A percentile compares a stretch with the other conserved stretches of the same genome.
Evolutionary conservation across 2,329 filamentous ascomycete genomes (phyloP).

Genomic region (Venturia carpophila): DNA sequence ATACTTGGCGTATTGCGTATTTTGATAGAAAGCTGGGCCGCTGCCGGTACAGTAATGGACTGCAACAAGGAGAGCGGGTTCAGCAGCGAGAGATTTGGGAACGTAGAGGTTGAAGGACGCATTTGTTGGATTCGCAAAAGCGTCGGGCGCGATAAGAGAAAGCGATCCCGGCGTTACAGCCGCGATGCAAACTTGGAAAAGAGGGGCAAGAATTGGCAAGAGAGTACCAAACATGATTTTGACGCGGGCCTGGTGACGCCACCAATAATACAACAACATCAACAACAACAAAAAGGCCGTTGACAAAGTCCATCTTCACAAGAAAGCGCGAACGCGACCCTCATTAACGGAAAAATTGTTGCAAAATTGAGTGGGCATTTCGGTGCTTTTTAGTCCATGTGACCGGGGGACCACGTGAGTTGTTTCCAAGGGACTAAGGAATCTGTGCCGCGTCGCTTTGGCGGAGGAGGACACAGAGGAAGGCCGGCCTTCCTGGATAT

Average conservation of each 20-base stretch:
- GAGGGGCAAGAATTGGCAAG: background rate
- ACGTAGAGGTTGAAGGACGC: constrained; percentile 19
- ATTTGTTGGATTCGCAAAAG: constrained; percentile 17
- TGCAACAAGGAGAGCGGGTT: constrained; percentile 25
- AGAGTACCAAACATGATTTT: background rate
- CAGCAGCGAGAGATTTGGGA: constrained; percentile 23
- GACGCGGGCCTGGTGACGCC: background rate
- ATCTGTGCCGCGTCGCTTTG: background rate
- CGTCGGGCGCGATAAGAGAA: background rate
- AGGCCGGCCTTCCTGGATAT: background rate
- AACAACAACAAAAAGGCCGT: background rate
- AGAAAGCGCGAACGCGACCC: background rate
- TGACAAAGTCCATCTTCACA: background rate
- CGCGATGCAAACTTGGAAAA: background rate
- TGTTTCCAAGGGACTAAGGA: background rate
- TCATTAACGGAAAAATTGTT: background rate
- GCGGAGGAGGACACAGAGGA: background rate
- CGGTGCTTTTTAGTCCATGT: background rate
- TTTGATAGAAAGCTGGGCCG: constrained; percentile 40
- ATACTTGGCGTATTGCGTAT: constrained; percentile 44
- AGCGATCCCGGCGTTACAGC: constrained; percentile 8
- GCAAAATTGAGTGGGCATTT: background rate
- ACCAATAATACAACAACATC: background rate
- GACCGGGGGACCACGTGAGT: background rate
- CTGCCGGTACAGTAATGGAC: constrained; percentile 47